Evolutionary conservation across 331 rosid genomes (phyloP).

Genomic region (Acacia concinna): DNA sequence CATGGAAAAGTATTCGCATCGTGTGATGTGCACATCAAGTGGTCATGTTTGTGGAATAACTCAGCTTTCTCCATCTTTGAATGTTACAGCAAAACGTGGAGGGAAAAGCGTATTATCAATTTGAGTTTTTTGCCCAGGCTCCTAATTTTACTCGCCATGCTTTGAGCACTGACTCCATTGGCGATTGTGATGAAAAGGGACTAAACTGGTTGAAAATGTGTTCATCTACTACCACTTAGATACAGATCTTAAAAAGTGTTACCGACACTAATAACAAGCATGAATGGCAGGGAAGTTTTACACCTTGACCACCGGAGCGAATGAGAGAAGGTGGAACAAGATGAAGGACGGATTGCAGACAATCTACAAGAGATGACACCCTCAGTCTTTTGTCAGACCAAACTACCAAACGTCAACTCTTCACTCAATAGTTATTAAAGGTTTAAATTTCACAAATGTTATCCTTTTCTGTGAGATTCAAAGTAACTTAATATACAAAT

Average conservation of each 20-base stretch:
- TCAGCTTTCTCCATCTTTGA: conserved; percentile 23
- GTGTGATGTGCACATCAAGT: background rate
- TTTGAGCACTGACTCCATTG: conserved; percentile 70
- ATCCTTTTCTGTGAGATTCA: too few species aligned
- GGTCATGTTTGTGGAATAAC: background rate
- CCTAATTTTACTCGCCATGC: conserved; percentile 96
- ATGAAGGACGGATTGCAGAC: conserved; percentile 85
- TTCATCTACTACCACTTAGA: background rate
- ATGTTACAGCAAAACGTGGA: conserved; percentile 68
- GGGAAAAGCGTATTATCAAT: conserved; percentile 80
- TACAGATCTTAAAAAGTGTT: background rate
- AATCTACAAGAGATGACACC: too few species aligned
- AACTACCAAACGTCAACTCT: too few species aligned
- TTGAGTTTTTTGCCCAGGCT: conserved; percentile 87
- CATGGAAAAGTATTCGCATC: background rate
- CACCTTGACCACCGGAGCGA: conserved; percentile 87
- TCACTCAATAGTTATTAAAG: too few species aligned
- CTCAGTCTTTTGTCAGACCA: too few species aligned
- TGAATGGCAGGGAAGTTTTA: conserved; percentile 78
- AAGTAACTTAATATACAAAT: too few species aligned
- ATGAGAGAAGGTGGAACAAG: conserved; percentile 94
- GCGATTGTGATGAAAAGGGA: conserved; percentile 54
- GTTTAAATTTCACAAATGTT: too few species aligned
- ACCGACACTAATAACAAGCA: background rate
- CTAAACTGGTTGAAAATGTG: background rate